Base-by-base conservation (phyloP, 305 asterid genomes). In the Fraxinus latifolia region DNA sequence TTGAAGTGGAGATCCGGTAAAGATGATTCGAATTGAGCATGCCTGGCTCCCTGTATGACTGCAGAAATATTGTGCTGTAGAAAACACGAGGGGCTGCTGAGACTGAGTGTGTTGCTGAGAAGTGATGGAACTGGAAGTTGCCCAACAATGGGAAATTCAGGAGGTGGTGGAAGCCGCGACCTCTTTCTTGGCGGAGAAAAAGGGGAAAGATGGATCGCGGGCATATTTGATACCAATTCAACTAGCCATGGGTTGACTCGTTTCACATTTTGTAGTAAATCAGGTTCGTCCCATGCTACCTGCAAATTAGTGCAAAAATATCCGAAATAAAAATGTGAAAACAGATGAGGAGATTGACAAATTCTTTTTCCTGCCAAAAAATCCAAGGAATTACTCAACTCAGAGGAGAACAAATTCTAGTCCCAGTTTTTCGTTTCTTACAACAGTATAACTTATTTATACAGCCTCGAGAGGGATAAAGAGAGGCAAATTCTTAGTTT, bases 31-130 rank as follows among this genome's bases (percentile, higher is more conserved):
- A 85, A 84, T 21, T 85, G 93, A 82, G 91, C 84, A 87, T 93
- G 99, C 99, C 99, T 95, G 98, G 98, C 93, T 93, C 99, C 99
- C 99, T 95, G 99, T 90, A 93, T 82, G 87, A 98, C 95, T 84
- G 97, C 87, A 85, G 93, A 83, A 31, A 90, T 80, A 88, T 81
- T 86, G 89, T 91, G 94, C 7, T 88, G 89, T 77, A 88, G 77
- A 91, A 89, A 88, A 84, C 92, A 93, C 86, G 91, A 84, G 73
- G 93, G 94, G 88, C 95, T 92, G 91, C 90, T 90, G 78, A 93
- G 97, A 81, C 92, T 90, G 82, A 87, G 85, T 78, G 93, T 93
- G 83, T 89, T 90, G 76, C 39, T 80, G 1, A 85, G 80, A 3
- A 89, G 87, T 0, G 88, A 68, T 1, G 91, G 81, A 83, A 86